Evolutionary conservation across 1,284 basidiomycete species (phyloP).

Genomic region (Waitea zeae): DNA sequence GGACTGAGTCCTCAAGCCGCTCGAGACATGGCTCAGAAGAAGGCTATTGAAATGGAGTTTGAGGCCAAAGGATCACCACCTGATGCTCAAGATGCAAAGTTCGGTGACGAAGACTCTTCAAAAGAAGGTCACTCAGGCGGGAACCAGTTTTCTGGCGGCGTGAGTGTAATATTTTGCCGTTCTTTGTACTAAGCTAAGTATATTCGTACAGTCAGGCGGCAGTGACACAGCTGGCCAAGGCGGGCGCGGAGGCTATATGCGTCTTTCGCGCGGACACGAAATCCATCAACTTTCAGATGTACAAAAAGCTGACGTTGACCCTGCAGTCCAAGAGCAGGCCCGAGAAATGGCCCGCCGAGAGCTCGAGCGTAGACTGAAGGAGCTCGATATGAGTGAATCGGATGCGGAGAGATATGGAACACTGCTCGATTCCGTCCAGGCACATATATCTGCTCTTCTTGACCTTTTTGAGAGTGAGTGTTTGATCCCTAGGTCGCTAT

Average conservation of each 20-base stretch:
- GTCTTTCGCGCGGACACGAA: conserved; percentile 42
- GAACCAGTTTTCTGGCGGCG: conserved; percentile 44
- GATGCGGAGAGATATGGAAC: conserved; percentile 39
- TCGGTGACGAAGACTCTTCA: conserved; percentile 34
- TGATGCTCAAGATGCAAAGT: conserved; percentile 32
- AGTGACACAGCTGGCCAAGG: conserved; percentile 51
- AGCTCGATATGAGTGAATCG: conserved; percentile 36
- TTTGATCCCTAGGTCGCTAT: neutral
- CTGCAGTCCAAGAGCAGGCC: conserved; percentile 40
- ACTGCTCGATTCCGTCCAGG: conserved; percentile 32
- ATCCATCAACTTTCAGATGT: conserved; percentile 44
- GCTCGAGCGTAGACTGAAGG: conserved; percentile 36
- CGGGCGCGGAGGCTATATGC: conserved; percentile 46
- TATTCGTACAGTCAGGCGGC: conserved; percentile 34
- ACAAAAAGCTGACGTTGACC: conserved; percentile 38
- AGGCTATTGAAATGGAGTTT: conserved; percentile 36
- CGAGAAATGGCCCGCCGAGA: conserved; percentile 48
- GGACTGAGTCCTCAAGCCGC: conserved; percentile 39
- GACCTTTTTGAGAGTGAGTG: conserved; percentile 41
- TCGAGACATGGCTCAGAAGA: conserved; percentile 27
- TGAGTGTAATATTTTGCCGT: conserved; percentile 14
- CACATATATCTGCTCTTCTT: conserved; percentile 37
- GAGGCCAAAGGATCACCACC: conserved; percentile 31
- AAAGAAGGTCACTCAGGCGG: conserved; percentile 40
- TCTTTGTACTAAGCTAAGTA: neutral